Evolutionary conservation across 192 early-diverging fungal species (phyloP), one percentile per base, ranked within the genome.

Genomic region (Coemansia nantahalensis): DNA sequence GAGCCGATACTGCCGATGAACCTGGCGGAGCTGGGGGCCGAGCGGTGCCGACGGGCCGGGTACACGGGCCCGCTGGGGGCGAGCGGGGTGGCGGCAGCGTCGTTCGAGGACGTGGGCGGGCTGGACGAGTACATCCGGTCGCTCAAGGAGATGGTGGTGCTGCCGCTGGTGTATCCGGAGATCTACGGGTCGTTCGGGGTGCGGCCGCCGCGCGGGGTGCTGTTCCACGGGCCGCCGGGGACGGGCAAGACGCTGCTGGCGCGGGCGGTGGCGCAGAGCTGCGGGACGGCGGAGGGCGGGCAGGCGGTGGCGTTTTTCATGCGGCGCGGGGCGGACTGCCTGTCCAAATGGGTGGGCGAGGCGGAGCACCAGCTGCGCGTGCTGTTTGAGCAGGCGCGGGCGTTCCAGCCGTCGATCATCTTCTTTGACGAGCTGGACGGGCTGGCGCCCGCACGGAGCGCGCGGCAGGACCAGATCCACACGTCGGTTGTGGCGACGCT

Each of bases 391-490:
- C 94, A 94, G 73, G 96, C 96, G 19, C 68, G 96, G 12, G 88
- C 88, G 5, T 93, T 92, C 5, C 84, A 90, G 1, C 96, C 96
- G 6, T 90, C 91, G 4, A 97, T 98, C 36, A 81, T 98, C 5
- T 98, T 98, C 64, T 98, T 98, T 75, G 95, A 98, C 67, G 96
- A 97, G 77, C 96, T 98, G 45, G 96, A 98, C 52, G 93, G 94
- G 7, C 64, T 97, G 11, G 90, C 92, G 8, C 90, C 92, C 10
- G 86, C 86, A 50, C 83, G 95, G 32, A 78, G 84, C 21, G 68
- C 73, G 6, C 40, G 65, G 7, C 76, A 57, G 28, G 87, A 84
- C 42, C 94, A 92, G 2, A 93, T 97, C 2, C 85, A 86, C 9
- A 91, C 95, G 60, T 81, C 94, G 4, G 93, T 98, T 0, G 66